Evolutionary conservation across 2,329 filamentous ascomycete species (phyloP).

Genomic region (Calonectria fujianensis): DNA sequence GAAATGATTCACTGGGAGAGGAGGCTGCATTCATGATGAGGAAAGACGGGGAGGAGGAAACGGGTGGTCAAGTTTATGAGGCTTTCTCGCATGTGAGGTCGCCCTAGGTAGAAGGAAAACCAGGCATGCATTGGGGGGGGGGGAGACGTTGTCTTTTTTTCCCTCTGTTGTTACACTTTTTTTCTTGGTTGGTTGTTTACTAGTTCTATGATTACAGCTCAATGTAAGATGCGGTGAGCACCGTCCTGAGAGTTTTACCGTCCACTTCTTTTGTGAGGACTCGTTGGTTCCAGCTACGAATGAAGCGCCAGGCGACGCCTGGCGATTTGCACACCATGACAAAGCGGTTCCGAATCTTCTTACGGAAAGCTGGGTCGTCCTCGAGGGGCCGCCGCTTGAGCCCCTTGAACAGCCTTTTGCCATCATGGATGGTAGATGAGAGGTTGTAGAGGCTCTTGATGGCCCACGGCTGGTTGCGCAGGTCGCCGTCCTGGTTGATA

Average conservation of each 20-base stretch:
- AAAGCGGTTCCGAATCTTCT: conserved; percentile 55
- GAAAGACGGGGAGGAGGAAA: conserved; percentile 8
- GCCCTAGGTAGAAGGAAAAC: background rate
- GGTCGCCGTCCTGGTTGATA: conserved; percentile 40
- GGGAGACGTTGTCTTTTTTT: conserved; percentile 31
- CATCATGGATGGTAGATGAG: conserved; percentile 24
- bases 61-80: background rate
- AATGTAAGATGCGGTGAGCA: conserved; percentile 58
- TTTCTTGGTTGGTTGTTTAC: conserved; percentile 24
- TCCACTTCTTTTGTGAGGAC: conserved; percentile 49
- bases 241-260: conserved; percentile 41
- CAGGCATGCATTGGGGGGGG: conserved; percentile 12
- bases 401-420: background rate
- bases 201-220: conserved; percentile 56
- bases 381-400: background rate
- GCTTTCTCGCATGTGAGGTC: conserved; percentile 13
- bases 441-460: conserved; percentile 43
- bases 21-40: background rate
- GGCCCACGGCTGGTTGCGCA: conserved; percentile 43
- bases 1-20: conserved; percentile 15
- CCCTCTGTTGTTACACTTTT: conserved; percentile 31
- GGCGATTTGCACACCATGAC: conserved; percentile 58
- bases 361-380: conserved; percentile 44
- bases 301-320: conserved; percentile 62
- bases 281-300: conserved; percentile 64